Evolutionary conservation across 2,329 filamentous ascomycete species (phyloP).

Genomic region (Cercospora nicotianae): DNA sequence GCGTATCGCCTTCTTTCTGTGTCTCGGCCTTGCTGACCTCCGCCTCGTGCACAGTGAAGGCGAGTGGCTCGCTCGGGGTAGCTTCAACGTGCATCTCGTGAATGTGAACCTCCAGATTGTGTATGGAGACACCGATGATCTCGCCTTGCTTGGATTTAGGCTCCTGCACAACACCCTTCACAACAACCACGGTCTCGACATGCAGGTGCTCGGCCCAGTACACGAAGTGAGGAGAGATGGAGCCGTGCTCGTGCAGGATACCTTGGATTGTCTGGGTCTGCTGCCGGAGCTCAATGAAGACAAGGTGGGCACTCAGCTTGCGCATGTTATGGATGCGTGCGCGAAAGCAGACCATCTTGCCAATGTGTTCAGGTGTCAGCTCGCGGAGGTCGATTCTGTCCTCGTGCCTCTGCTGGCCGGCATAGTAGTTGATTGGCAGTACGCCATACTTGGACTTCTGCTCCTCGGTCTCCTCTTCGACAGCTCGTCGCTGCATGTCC

Average conservation of each 20-base stretch:
- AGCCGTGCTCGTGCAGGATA: conserved; percentile 65
- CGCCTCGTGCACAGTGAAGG: conserved; percentile 70
- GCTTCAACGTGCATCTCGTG: conserved; percentile 64
- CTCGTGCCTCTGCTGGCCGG: conserved; percentile 52
- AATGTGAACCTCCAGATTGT: conserved; percentile 74
- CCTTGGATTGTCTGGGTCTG: conserved; percentile 82
- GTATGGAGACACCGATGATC: conserved; percentile 72
- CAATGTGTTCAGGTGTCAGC: conserved; percentile 55
- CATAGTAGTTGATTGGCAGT: conserved; percentile 59
- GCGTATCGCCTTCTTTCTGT: conserved; percentile 56
- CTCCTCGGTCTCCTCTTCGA: conserved; percentile 57
- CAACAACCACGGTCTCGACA: conserved; percentile 73
- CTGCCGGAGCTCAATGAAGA: conserved; percentile 84
- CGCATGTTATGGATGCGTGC: conserved; percentile 77
- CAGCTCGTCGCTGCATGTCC: conserved; percentile 51
- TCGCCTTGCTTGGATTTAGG: conserved; percentile 66
- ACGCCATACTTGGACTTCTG: conserved; percentile 61
- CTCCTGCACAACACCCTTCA: conserved; percentile 70
- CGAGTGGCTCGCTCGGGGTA: conserved; percentile 60
- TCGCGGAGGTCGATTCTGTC: conserved; percentile 52
- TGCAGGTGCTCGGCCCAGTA: conserved; percentile 84
- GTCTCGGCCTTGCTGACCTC: conserved; percentile 61
- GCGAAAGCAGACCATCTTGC: conserved; percentile 64
- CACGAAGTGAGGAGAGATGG: conserved; percentile 71
- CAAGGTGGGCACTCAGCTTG: conserved; percentile 76